phyloP scores from a whole-genome alignment of 176 grass and related monocot genomes.

The Alopecurus myosuroides region DNA sequence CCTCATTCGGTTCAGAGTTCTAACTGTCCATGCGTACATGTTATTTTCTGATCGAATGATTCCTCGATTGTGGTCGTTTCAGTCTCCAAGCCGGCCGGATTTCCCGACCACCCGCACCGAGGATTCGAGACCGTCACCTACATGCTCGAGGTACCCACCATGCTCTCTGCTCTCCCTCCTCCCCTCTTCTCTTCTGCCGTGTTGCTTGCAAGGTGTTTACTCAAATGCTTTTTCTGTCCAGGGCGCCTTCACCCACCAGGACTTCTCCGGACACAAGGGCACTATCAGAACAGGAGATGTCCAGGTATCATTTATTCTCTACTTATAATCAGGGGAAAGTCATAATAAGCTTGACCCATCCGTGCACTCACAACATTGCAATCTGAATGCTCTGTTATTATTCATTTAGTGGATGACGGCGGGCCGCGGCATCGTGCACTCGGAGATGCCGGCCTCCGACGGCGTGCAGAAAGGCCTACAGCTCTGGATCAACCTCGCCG shows the following conservation, averaged over 20 bases:
- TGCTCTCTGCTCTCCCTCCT: no score
- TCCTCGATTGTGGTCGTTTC: not conserved
- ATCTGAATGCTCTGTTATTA: not conserved
- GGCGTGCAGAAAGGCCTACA: conserved; percentile 72
- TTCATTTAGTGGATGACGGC: conserved; percentile 99
- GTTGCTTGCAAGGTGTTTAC: conserved; percentile 29
- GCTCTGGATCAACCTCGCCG: conserved; percentile 94
- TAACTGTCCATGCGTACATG: not conserved
- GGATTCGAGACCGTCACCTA: conserved; percentile 87
- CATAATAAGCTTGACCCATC: not conserved
- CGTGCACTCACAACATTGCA: not conserved
- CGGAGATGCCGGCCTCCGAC: conserved; percentile 75
- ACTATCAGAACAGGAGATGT: conserved; percentile 67
- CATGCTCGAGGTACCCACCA: conserved; percentile 49
- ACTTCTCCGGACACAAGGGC: conserved; percentile 79
- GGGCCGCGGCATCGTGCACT: conserved; percentile 84
- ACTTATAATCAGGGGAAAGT: not conserved
- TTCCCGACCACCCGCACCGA: conserved; percentile 80
- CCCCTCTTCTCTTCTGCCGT: not conserved
- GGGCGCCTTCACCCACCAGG: conserved; percentile 76
- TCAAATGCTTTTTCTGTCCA: conserved; percentile 24
- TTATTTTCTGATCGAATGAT: no score
- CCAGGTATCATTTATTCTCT: no score
- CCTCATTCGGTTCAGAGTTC: not conserved
- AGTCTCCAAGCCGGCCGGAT: conserved; percentile 59